Evolutionary conservation across 1,284 basidiomycete genomes (phyloP).

Genomic region (Heterobasidion occidentale): DNA sequence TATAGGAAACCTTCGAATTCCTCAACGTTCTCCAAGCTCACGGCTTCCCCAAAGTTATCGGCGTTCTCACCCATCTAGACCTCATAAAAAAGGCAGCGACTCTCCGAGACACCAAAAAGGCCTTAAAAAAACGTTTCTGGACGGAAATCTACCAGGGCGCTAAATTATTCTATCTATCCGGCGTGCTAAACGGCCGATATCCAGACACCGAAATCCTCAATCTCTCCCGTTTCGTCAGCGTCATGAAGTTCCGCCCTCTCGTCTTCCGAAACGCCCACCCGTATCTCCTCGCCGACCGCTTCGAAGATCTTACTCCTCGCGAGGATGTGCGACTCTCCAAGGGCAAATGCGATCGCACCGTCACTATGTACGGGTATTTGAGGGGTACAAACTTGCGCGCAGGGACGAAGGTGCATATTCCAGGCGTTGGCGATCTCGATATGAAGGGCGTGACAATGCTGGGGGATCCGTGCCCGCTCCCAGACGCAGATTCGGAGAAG

Average conservation of each 20-base stretch:
- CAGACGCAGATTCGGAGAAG: slow-evolving; percentile 90
- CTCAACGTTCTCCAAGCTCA: slow-evolving; percentile 96
- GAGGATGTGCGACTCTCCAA: slow-evolving; percentile 73
- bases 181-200: slow-evolving; percentile 96
- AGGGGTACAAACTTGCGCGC: slow-evolving; percentile 83
- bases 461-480: slow-evolving; percentile 91
- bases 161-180: slow-evolving; percentile 97
- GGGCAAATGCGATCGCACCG: slow-evolving; percentile 84
- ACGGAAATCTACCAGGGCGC: slow-evolving; percentile 99
- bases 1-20: slow-evolving; percentile 97
- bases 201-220: slow-evolving; percentile 97
- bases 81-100: slow-evolving; percentile 91
- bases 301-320: slow-evolving; percentile 91
- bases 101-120: slow-evolving; percentile 88
- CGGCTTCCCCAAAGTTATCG: slow-evolving; percentile 98
- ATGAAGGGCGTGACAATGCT: slow-evolving; percentile 73
- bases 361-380: slow-evolving; percentile 94
- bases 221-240: slow-evolving; percentile 90
- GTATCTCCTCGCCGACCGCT: slow-evolving; percentile 92
- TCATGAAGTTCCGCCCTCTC: slow-evolving; percentile 98
- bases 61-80: slow-evolving; percentile 93
- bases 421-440: slow-evolving; percentile 86
- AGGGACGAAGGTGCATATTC: slow-evolving; percentile 87
- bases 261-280: slow-evolving; percentile 95
- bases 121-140: slow-evolving; percentile 99